Evolutionary conservation across 2,329 filamentous ascomycete genomes (phyloP), one percentile per base, ranked within the genome.

Genomic region (Nigrospora oryzae): DNA sequence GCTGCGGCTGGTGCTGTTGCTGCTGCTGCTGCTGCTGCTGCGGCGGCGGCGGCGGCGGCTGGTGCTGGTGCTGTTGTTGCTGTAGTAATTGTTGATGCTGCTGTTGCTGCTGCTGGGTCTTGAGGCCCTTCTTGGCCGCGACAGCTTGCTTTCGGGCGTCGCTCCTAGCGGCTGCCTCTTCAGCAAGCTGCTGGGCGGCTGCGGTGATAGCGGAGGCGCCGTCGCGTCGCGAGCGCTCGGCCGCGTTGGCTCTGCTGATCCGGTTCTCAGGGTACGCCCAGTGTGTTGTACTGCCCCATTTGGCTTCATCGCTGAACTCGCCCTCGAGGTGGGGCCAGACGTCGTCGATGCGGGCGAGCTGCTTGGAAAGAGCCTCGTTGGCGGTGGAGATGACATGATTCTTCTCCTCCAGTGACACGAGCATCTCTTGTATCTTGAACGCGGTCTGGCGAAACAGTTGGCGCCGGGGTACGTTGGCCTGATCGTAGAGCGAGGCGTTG

Each of bases 231-330:
- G 85, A 83, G 23, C 84, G 76, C 60, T 94, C 87, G 31, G 82
- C 80, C 38, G 81, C 75, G 19, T 78, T 81, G n/a, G 75, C 70
- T 55, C 75, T 76, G 32, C 70, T 70, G 32, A 81, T 76, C 52
- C 91, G 84, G 58, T 88, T 89, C 56, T 91, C 86, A 16, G 87
- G 86, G 62, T 97, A 97, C 40, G 91, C 93, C 93, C 93, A 98
- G 64, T 98, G 93, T 43, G 81, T 87, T 47, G 82, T 77, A 66
- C 89, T 97, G 42, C 94, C 93, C 69, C 89, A 84, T 65, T 94
- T 88, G 44, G 93, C 89, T 65, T 97, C 89, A 49, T 96, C 89
- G 65, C 88, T 95, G 59, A 98, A 88, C 63, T 98, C 93, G 48
- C 76, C 73, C 51, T 94, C 85, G 46, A 97, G 79, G 65, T 90